Conservation (phyloP, 768 basidiomycete species). For the Suillus luteus region DNA sequence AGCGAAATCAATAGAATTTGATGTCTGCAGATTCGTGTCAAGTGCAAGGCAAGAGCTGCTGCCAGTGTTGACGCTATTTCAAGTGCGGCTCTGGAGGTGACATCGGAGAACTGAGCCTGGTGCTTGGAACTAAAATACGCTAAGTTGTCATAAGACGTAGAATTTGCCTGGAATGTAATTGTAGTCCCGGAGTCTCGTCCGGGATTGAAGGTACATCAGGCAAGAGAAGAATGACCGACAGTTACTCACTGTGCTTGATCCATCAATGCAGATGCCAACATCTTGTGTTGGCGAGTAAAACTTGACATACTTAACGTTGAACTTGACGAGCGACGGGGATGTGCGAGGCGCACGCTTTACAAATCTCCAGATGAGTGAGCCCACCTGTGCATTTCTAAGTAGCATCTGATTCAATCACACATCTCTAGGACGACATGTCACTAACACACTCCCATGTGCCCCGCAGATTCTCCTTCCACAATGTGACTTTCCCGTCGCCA, state of each 20-base stretch:
- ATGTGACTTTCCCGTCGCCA: constrained; percentile 95
- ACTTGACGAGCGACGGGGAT: not conserved
- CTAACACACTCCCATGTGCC: constrained; percentile 97
- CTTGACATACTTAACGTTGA: constrained; percentile 33
- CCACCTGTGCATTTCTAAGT: constrained; percentile 11
- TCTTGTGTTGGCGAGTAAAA: constrained; percentile 58
- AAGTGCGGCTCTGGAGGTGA: constrained; percentile 55
- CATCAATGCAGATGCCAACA: constrained; percentile 57
- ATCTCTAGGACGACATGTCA: constrained; percentile 79
- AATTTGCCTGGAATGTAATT: constrained; percentile 61
- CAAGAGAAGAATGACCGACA: constrained; percentile 58
- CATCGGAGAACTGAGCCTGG: constrained; percentile 52
- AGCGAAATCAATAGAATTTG: too few species aligned
- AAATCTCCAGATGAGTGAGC: constrained; percentile 11
- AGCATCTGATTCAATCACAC: constrained; percentile 4
- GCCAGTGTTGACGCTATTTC: constrained; percentile 40
- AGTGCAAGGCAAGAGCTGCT: constrained; percentile 58
- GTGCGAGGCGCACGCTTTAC: constrained; percentile 46
- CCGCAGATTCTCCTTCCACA: constrained; percentile 98
- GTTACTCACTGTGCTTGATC: constrained; percentile 48
- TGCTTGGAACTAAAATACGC: constrained; percentile 49
- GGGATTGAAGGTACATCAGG: constrained; percentile 56
- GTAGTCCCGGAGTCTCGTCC: constrained; percentile 41
- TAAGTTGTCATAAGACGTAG: constrained; percentile 43
- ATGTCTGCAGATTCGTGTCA: constrained; percentile 45